phyloP scores from a whole-genome alignment of 345 rosid species.

The Trapa bicornis region DNA sequence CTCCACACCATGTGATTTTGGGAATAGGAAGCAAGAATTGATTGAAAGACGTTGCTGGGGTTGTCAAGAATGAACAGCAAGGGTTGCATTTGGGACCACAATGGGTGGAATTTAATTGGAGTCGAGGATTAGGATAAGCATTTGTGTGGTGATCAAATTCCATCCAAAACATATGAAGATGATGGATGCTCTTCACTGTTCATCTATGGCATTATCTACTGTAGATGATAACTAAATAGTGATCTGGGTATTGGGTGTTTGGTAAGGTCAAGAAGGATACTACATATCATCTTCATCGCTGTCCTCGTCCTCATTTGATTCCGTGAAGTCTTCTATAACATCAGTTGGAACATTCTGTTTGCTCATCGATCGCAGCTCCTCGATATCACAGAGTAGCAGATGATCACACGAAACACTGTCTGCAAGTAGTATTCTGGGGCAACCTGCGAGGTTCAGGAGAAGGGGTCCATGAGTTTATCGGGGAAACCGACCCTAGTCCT shows the following conservation, averaged over 20 bases:
- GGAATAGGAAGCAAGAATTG: constrained; percentile 1
- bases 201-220: too few species aligned
- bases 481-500: background rate
- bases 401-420: constrained; percentile 46
- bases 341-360: constrained; percentile 28
- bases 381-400: constrained; percentile 50
- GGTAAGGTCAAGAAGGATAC: too few species aligned
- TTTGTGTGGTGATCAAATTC: background rate
- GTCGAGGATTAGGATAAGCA: background rate
- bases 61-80: background rate
- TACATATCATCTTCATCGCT: constrained; percentile 8
- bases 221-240: too few species aligned
- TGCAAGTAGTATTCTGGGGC: constrained; percentile 43
- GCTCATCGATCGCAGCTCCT: constrained; percentile 43
- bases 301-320: constrained; percentile 8
- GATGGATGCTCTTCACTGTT: background rate
- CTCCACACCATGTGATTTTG: constrained; percentile 3
- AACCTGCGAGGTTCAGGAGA: constrained; percentile 27
- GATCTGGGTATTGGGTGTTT: too few species aligned
- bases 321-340: constrained; percentile 72
- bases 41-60: background rate
- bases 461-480: background rate
- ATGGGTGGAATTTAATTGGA: background rate
- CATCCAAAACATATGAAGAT: background rate
- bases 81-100: background rate